phyloP scores from a whole-genome alignment of 495 filamentous ascomycete species.

The Chaetomium cochliodes region DNA sequence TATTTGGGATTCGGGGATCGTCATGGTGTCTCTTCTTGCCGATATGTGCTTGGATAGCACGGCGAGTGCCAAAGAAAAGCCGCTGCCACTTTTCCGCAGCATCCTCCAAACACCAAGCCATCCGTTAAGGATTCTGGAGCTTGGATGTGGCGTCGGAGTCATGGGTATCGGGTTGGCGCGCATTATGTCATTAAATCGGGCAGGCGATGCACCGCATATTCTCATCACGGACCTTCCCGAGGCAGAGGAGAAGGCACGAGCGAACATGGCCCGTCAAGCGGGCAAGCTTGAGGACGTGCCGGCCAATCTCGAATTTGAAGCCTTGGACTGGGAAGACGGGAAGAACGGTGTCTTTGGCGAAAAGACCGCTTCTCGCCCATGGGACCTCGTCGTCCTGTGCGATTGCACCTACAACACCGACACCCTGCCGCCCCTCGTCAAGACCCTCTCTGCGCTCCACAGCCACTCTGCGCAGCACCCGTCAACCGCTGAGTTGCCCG shows the following conservation, averaged over 20 bases:
- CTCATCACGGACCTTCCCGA: constrained; percentile 82
- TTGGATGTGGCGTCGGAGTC: constrained; percentile 82
- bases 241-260: constrained; percentile 55
- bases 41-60: constrained; percentile 31
- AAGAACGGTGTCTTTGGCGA: constrained; percentile 38
- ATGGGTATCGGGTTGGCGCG: constrained; percentile 74
- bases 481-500: not conserved
- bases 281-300: constrained; percentile 8
- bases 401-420: constrained; percentile 97
- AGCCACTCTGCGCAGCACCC: constrained; percentile 21
- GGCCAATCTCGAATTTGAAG: constrained; percentile 49
- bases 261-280: constrained; percentile 40
- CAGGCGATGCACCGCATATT: constrained; percentile 42
- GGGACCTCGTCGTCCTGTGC: constrained; percentile 76
- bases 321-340: constrained; percentile 71
- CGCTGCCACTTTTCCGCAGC: constrained; percentile 21
- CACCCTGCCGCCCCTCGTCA: constrained; percentile 71
- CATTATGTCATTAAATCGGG: constrained; percentile 42
- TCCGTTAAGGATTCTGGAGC: constrained; percentile 62
- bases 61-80: not conserved
- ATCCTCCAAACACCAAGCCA: constrained; percentile 19
- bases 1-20: constrained; percentile 70
- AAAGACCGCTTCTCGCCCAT: constrained; percentile 40
- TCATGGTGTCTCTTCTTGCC: constrained; percentile 41
- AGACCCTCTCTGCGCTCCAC: constrained; percentile 59